Evolutionary conservation across 345 rosid genomes (phyloP).

Genomic region (Adansonia digitata): DNA sequence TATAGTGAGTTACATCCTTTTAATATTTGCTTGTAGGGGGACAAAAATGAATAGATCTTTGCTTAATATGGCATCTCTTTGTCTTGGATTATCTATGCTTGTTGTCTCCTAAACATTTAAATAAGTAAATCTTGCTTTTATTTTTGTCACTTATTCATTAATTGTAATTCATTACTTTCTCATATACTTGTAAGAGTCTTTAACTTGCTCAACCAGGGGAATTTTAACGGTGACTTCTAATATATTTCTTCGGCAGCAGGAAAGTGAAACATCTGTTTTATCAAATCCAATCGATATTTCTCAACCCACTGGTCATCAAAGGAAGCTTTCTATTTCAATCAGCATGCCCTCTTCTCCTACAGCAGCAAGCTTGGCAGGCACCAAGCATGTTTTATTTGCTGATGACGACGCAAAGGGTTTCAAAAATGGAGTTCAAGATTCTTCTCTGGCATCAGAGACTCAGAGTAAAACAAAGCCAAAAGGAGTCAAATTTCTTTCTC

Average conservation of each 20-base stretch:
- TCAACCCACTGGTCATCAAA: constrained; percentile 4
- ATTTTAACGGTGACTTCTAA: too few species aligned
- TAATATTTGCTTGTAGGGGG: neutral
- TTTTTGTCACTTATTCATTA: neutral
- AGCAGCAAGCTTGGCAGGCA: constrained; percentile 10
- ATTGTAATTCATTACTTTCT: too few species aligned
- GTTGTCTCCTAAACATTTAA: neutral
- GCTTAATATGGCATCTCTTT: neutral
- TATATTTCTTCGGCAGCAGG: neutral
- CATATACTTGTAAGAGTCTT: too few species aligned
- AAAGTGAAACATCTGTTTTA: neutral
- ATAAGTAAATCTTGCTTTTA: neutral
- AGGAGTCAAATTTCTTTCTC: constrained; percentile 45
- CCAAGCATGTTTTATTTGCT: constrained; percentile 18
- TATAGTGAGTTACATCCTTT: constrained; percentile 11
- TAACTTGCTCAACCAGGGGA: too few species aligned
- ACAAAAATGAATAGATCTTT: neutral
- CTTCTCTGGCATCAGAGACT: constrained; percentile 7
- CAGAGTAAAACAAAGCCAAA: constrained; percentile 6
- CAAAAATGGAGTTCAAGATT: constrained; percentile 10
- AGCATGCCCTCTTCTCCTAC: constrained; percentile 55
- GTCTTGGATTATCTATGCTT: neutral
- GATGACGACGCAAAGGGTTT: constrained; percentile 2
- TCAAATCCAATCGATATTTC: neutral
- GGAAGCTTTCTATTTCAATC: constrained; percentile 9